Evolutionary conservation across 306 rosid species (phyloP), one percentile per base, ranked within the genome.

Genomic region (Amphicarpaea edgeworthii): DNA sequence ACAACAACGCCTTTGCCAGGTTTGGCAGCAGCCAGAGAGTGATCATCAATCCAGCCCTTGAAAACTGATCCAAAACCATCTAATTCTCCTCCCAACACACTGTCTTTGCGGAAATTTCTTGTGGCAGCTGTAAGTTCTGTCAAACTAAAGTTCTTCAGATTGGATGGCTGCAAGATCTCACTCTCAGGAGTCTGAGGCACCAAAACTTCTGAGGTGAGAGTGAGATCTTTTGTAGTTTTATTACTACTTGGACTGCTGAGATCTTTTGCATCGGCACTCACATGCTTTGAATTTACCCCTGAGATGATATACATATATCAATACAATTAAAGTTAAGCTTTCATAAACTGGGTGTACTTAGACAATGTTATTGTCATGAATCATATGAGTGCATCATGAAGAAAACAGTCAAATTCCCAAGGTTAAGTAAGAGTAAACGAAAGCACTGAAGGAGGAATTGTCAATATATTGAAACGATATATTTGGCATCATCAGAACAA

Each of bases 1-100:
- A 89, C 65, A 60, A 59, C 30, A 49, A 79, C 34, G 41, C 93
- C 89, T 1, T 75, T 70, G 61, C 85, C 89, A 12, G 91, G 88
- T 62, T 83, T 89, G 49, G 88, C 32, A 76, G 93, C 84, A 47
- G 83, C 79, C 12, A 82, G 42, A 15, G 88, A 78, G 43, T 81
- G 65, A 34, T 85, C 87, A 71, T 89, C 89, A 68, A 89, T 85
- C 91, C 93, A 87, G n/a, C 93, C 93, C 65, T 87, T 89, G 72
- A 73, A 89, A 61, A 89, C 93, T 4, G 89, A 85, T 10, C 90
- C 87, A 60, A 87, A 83, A 46, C 77, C 87, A 16, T 83, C 83
- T 67, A n/a, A n/a, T n/a, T 83, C 87, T 69, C 89, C 87, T 69
- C 89, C 88, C 59, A 89, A 70, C 64, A 83, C 88, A 72, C 79